A percentile compares a stretch with the other conserved stretches of the same genome.
These are phyloP conservation scores for Wolfiporia cocos DNA, from an alignment of 1,284 basidiomycete species.

Conservation along the genomic window DNA sequence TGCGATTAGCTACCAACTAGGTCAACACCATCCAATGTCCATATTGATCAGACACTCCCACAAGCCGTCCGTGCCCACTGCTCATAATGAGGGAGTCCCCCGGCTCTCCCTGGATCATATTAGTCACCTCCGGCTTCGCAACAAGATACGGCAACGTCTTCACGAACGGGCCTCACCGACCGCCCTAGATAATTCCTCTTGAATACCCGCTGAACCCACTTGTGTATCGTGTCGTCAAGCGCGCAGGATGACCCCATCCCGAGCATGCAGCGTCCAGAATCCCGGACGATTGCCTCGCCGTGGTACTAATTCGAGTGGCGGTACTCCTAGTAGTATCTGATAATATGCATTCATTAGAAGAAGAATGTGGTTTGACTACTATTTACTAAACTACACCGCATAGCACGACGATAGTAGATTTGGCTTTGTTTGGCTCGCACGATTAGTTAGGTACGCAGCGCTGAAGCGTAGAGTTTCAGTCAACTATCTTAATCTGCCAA, in stretches of 20 bases:
- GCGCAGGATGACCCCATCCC: slow-evolving; percentile 40
- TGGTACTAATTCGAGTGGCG: slow-evolving; percentile 34
- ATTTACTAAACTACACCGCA: too few relatives aligned
- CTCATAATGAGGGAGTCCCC: slow-evolving; percentile 55
- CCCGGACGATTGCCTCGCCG: slow-evolving; percentile 30
- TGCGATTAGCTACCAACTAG: slow-evolving; percentile 44
- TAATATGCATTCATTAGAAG: too few relatives aligned
- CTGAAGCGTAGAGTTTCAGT: too few relatives aligned
- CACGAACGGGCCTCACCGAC: slow-evolving; percentile 20
- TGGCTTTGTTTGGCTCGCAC: too few relatives aligned
- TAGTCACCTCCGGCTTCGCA: slow-evolving; percentile 51
- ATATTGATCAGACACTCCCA: slow-evolving; percentile 54
- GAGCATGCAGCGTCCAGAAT: slow-evolving; percentile 36
- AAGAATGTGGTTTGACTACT: too few relatives aligned
- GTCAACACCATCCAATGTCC: slow-evolving; percentile 56
- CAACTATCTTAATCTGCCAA: too few relatives aligned
- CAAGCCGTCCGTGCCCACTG: slow-evolving; percentile 49
- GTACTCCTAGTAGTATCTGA: too few relatives aligned
- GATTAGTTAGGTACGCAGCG: too few relatives aligned
- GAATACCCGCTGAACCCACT: slow-evolving; percentile 37
- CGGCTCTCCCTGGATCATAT: slow-evolving; percentile 27
- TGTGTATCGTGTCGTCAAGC: slow-evolving; percentile 46
- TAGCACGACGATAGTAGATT: too few relatives aligned
- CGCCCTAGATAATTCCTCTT: slow-evolving; percentile 29
- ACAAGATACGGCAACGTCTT: slow-evolving; percentile 49